phyloP scores from a whole-genome alignment of 331 rosid genomes.

The Prunus yedoensis region DNA sequence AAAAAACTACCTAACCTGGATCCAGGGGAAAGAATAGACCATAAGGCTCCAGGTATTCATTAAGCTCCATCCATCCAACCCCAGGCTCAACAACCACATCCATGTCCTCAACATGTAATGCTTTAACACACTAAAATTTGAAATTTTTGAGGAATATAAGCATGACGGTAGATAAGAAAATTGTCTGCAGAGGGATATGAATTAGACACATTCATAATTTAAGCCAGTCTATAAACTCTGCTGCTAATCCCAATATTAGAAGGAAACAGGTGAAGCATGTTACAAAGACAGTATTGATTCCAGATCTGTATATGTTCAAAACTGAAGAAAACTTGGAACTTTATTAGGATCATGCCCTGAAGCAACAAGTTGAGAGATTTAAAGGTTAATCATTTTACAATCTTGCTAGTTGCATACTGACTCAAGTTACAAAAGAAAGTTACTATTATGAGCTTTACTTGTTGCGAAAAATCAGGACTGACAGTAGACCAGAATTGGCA shows the following conservation, averaged over 20 bases:
- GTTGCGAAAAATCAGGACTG: not conserved
- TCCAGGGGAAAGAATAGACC: slow-evolving; percentile 98
- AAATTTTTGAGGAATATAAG: slow-evolving; percentile 22
- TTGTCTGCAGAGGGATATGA: not conserved
- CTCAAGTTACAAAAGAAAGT: not conserved
- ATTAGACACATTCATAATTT: not conserved
- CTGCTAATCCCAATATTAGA: not conserved
- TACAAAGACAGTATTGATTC: slow-evolving; percentile 2
- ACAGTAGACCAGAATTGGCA: not conserved
- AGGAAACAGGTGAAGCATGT: not conserved
- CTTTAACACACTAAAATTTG: slow-evolving; percentile 63
- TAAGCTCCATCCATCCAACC: slow-evolving; percentile 98
- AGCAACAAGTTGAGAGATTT: not conserved
- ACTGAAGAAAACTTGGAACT: not conserved
- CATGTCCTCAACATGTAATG: slow-evolving; percentile 86
- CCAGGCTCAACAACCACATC: slow-evolving; percentile 98
- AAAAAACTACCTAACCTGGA: slow-evolving; percentile 68
- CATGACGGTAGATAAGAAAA: slow-evolving; percentile 4
- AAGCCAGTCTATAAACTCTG: not conserved
- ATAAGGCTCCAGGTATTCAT: slow-evolving; percentile 87
- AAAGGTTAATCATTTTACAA: not conserved
- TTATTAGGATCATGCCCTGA: not conserved
- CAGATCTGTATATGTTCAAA: not conserved
- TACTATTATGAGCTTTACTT: not conserved
- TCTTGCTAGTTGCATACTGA: not conserved